These are phyloP conservation scores for Thraustochytrium sp. DNA, from an alignment of 352 stramenopile species.

Conservation along the genomic window DNA sequence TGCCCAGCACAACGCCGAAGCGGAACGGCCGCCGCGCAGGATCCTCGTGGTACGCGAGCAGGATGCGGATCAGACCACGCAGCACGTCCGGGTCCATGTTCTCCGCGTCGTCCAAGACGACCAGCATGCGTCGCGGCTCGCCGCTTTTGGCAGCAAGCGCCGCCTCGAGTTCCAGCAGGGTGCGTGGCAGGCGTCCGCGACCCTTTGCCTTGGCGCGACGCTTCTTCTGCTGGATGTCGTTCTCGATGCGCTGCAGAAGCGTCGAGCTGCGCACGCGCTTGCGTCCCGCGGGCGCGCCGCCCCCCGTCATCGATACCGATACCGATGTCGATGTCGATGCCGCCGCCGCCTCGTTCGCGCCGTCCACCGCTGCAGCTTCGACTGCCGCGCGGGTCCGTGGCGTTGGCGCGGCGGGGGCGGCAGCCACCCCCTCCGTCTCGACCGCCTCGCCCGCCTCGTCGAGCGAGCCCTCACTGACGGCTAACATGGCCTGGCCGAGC, in stretches of 20 bases:
- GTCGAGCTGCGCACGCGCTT: neutral
- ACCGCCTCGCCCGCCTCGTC: neutral
- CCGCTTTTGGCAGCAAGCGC: neutral
- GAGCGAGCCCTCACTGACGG: neutral
- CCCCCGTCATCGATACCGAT: neutral
- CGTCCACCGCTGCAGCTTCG: neutral
- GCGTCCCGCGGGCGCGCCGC: neutral
- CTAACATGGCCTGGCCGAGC: neutral
- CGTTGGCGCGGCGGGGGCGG: neutral
- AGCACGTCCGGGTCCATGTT: slow-evolving; percentile 1
- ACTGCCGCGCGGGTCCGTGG: neutral
- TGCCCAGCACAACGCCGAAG: neutral
- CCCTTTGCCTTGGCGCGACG: neutral
- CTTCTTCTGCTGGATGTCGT: neutral
- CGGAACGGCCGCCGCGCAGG: neutral
- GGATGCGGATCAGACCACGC: neutral
- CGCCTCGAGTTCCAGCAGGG: neutral
- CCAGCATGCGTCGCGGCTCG: neutral
- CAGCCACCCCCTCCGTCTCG: neutral
- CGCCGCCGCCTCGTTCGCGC: no score
- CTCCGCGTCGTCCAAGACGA: slow-evolving; percentile 18
- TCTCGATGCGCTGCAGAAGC: neutral
- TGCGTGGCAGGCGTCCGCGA: neutral
- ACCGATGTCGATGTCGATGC: no score
- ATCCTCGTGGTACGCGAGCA: slow-evolving; percentile 13